These are phyloP conservation scores for Coccomyxa sp. DNA, from an alignment of 139 green algal genomes.

Conservation along the genomic window DNA sequence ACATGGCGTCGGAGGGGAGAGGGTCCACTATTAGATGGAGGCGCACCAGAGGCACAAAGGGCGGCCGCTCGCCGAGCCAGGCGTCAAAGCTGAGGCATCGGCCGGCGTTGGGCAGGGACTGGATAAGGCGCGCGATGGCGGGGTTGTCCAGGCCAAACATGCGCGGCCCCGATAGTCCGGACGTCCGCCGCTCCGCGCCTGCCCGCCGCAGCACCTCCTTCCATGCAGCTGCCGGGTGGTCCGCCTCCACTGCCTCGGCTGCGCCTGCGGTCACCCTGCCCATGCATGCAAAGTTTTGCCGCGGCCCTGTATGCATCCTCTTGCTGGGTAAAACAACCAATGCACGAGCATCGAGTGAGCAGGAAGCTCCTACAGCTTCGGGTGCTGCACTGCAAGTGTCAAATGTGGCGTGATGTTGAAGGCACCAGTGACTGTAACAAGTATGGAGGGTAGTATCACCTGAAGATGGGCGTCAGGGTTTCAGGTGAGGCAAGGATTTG, in stretches of 20 bases:
- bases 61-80: constrained; percentile 37
- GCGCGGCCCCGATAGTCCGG: constrained; percentile 21
- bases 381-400: neutral
- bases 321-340: neutral
- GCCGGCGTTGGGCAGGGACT: constrained; percentile 33
- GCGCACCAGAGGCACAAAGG: constrained; percentile 32
- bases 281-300: neutral
- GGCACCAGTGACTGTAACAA: neutral
- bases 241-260: constrained; percentile 23
- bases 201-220: constrained; percentile 4
- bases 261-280: constrained; percentile 49
- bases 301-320: neutral
- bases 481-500: constrained; percentile 37
- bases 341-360: too few relatives aligned
- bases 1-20: neutral
- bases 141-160: constrained; percentile 48
- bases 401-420: neutral
- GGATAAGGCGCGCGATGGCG: constrained; percentile 28
- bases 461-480: constrained; percentile 55
- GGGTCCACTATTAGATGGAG: neutral
- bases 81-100: constrained; percentile 43
- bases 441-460: constrained; percentile 11
- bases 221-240: constrained; percentile 48
- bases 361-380: neutral
- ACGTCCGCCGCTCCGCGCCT: neutral